phyloP scores from a whole-genome alignment of 352 stramenopile genomes.

The Pythium guiyangense region DNA sequence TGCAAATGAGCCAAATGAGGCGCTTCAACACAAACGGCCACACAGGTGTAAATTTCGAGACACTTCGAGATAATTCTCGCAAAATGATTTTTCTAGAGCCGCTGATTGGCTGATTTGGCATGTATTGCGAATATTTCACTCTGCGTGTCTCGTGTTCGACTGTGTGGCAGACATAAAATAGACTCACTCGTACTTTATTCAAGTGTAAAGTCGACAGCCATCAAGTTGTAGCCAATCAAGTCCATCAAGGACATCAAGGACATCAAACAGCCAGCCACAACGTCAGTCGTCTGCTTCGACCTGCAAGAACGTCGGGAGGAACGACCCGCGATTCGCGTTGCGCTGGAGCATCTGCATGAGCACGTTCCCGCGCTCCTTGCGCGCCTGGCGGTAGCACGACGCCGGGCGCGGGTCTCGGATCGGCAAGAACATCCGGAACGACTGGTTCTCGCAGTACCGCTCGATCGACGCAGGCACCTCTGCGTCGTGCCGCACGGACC shows the following conservation, averaged over 20 bases:
- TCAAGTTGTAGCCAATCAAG: too few species aligned
- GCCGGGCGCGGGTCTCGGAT: conserved; percentile 38
- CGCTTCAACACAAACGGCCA: neutral
- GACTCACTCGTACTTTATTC: too few species aligned
- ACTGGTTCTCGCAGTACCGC: conserved; percentile 43
- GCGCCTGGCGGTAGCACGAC: conserved; percentile 33
- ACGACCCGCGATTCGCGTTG: conserved; percentile 12
- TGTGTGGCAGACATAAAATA: too few species aligned
- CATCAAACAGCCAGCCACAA: too few species aligned
- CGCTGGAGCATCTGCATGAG: conserved; percentile 53
- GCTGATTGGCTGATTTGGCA: too few species aligned
- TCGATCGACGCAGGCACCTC: conserved; percentile 22
- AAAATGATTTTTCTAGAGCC: conserved; percentile 5
- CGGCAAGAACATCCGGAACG: conserved; percentile 54
- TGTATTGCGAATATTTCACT: too few species aligned
- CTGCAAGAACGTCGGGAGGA: conserved; percentile 9
- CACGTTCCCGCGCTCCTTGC: conserved; percentile 40
- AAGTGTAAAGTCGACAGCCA: too few species aligned
- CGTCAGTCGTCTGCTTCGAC: neutral
- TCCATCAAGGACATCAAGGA: too few species aligned
- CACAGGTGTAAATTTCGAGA: conserved; percentile 20
- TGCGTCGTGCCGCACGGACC: conserved; percentile 27
- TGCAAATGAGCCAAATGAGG: conserved; percentile 12
- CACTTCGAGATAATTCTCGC: conserved; percentile 25
- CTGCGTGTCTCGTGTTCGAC: too few species aligned